Base-by-base conservation (phyloP, 2,329 filamentous ascomycete species). In the Cucurbitaria berberidis region DNA sequence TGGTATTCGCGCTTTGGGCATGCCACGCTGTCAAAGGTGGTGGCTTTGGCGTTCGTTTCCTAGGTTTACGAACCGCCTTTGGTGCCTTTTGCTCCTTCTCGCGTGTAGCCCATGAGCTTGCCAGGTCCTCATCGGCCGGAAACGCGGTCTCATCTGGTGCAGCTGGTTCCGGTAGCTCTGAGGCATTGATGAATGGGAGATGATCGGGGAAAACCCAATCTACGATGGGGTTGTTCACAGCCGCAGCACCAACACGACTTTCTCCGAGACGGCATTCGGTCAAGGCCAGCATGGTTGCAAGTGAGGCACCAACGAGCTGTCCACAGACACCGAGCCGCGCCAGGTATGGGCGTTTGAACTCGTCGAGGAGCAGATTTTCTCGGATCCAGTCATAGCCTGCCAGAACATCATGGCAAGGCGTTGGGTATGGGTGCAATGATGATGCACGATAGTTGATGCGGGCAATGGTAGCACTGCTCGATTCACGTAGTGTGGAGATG, bases 231-330 rank as follows among this genome's bases (percentile, higher is more conserved):
- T 78, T 79, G 56, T 77, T 79, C 13, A 81, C 63, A 3, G 78
- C 77, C 6, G 77, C 77, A 22, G 79, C 78, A n/a, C 64, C 67
- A 26, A 82, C 73, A 10, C 77, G 71, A 22, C 68, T 71, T 26
- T 67, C 61, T n/a, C 74, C 74, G 9, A 68, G 49, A 16, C 72
- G 72, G 54, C 78, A 81, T 64, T 83, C 81, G 9, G 80, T 82
- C 66, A 83, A 57, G 1, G 78, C 79, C 4, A 83, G 72, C 71
- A 78, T 78, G 2, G 77, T 74, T 8, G 80, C 80, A 6, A 82
- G 72, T 15, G 76, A 73, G 40, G 77, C 81, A 8, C 81, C 81
- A 7, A 81, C 44, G 5, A 81, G 72, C 60, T 82, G 76, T 21
- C 81, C 81, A 56, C 76, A 78, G 3, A 82, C 74, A 16, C 75